Conservation (phyloP, 2,329 filamentous ascomycete species). For the Daldinia sp. region DNA sequence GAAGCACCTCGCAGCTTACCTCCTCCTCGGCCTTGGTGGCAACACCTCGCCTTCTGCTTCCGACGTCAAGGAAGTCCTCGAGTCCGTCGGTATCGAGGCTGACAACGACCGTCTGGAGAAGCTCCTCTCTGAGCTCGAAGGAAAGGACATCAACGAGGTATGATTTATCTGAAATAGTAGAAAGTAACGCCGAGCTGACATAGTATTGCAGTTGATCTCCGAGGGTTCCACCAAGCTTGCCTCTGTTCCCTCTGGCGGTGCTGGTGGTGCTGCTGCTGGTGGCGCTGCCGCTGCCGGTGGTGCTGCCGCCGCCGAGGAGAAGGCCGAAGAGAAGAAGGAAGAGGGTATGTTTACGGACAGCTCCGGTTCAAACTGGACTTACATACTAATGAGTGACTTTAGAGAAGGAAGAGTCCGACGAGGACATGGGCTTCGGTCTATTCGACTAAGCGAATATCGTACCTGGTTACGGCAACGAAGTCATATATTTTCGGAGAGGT, state of each 20-base stretch:
- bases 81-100: slow-evolving; percentile 94
- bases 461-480: slow-evolving; percentile 44
- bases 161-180: slow-evolving; percentile 48
- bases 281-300: slow-evolving; percentile 74
- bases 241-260: slow-evolving; percentile 94
- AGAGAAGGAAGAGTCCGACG: slow-evolving; percentile 78
- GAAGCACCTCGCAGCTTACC: slow-evolving; percentile 99
- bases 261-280: slow-evolving; percentile 76
- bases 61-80: slow-evolving; percentile 90
- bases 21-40: slow-evolving; percentile 94
- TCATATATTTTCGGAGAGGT: slow-evolving; percentile 46
- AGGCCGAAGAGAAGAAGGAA: slow-evolving; percentile 72
- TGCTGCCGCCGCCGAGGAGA: slow-evolving; percentile 73
- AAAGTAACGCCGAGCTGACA: slow-evolving; percentile 38
- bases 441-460: slow-evolving; percentile 71
- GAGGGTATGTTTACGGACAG: slow-evolving; percentile 77
- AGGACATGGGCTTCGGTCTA: slow-evolving; percentile 82
- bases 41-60: slow-evolving; percentile 87
- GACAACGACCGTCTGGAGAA: slow-evolving; percentile 87
- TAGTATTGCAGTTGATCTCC: slow-evolving; percentile 78
- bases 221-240: slow-evolving; percentile 94
- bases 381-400: slow-evolving; percentile 36
- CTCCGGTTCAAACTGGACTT: background rate
- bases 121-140: slow-evolving; percentile 90
- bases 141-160: slow-evolving; percentile 95